A percentile compares a stretch with the other conserved stretches of the same genome.
Conservation (phyloP, 2,329 filamentous ascomycete genomes). For the Verticillium nonalfalfae region DNA sequence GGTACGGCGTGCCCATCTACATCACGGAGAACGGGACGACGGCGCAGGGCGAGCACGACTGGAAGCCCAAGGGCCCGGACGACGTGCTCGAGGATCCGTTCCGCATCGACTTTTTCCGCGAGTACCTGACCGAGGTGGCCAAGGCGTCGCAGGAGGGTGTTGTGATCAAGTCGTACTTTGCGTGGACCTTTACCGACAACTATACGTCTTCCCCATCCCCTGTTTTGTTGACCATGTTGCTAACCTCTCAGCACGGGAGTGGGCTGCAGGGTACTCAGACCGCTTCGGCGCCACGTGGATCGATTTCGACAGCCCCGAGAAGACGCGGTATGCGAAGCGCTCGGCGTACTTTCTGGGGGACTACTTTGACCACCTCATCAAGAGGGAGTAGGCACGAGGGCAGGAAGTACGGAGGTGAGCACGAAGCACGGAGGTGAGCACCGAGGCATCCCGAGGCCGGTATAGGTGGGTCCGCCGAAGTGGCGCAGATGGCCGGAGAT, state of each 20-base stretch:
- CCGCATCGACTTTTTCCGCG: constrained; percentile 70
- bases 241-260: constrained; percentile 23
- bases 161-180: constrained; percentile 73
- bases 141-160: constrained; percentile 67
- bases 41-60: constrained; percentile 71
- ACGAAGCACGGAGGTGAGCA: no score
- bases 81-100: constrained; percentile 73
- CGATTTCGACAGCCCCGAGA: constrained; percentile 27
- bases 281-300: constrained; percentile 33
- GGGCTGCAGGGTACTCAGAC: constrained; percentile 32
- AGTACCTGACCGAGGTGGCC: constrained; percentile 72
- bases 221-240: background rate
- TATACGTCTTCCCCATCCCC: constrained; percentile 27
- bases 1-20: constrained; percentile 71
- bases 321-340: constrained; percentile 26
- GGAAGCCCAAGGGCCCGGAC: constrained; percentile 35
- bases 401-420: no score
- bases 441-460: background rate
- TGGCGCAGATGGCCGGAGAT: no score
- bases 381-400: background rate
- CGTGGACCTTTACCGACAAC: constrained; percentile 85
- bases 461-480: no score
- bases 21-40: constrained; percentile 88
- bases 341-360: constrained; percentile 21
- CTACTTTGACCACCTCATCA: constrained; percentile 21